Conservation (phyloP, 2,329 filamentous ascomycete genomes). For the Ophiostoma sp. region DNA sequence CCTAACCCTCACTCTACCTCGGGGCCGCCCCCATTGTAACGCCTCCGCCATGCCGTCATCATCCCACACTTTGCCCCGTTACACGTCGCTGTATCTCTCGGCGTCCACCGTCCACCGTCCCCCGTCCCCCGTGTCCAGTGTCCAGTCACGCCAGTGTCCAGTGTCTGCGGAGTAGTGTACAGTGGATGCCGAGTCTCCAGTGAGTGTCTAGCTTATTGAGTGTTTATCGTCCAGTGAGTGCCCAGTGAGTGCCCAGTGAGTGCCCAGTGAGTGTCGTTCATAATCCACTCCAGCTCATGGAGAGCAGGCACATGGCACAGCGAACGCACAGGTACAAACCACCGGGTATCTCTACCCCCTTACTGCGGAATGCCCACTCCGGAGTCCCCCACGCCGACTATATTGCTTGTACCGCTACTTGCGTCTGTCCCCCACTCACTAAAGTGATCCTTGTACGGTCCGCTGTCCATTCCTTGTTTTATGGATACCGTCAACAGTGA, state of each 20-base stretch:
- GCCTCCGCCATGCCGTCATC: constrained; percentile 9
- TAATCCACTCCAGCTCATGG: no score
- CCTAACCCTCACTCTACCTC: no score
- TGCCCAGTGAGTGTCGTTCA: no score
- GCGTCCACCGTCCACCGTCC: background rate
- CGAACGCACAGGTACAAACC: no score
- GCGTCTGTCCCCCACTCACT: background rate
- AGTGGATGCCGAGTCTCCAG: background rate
- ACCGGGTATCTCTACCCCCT: background rate
- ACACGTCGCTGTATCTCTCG: constrained; percentile 9
- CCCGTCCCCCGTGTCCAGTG: background rate
- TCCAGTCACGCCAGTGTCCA: background rate
- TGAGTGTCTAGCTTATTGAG: background rate
- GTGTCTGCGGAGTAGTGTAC: background rate
- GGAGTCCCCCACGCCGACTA: background rate
- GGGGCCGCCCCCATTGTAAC: background rate
- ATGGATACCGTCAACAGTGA: background rate
- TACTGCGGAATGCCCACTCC: background rate
- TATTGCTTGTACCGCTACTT: background rate
- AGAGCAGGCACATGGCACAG: no score
- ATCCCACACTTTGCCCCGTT: constrained; percentile 10
- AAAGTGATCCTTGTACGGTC: constrained; percentile 2
- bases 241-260: no score
- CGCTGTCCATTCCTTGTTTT: constrained; percentile 5
- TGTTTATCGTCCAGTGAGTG: background rate